These are phyloP conservation scores for Usnea hakonensis DNA, from an alignment of 495 filamentous ascomycete genomes.

Conservation along the genomic window DNA sequence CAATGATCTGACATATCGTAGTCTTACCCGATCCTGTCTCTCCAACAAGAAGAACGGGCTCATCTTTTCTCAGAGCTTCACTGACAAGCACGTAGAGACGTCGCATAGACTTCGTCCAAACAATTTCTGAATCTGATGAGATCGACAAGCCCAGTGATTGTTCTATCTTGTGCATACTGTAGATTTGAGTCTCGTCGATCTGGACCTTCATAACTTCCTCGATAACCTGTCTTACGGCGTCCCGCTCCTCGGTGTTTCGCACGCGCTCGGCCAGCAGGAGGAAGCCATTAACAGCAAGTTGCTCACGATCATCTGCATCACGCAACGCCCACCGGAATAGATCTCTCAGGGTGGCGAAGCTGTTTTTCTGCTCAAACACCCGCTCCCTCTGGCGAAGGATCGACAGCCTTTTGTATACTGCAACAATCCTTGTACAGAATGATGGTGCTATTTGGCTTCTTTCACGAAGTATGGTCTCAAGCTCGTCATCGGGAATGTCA, in stretches of 20 bases:
- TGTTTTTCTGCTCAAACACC: constrained; percentile 93
- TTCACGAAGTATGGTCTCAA: constrained; percentile 86
- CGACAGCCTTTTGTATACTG: constrained; percentile 89
- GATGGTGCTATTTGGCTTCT: constrained; percentile 84
- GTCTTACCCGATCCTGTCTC: constrained; percentile 98
- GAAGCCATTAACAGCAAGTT: constrained; percentile 86
- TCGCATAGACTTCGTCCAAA: constrained; percentile 94
- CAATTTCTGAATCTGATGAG: constrained; percentile 44
- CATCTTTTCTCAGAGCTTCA: constrained; percentile 77
- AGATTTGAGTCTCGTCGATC: constrained; percentile 67
- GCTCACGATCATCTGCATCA: constrained; percentile 72
- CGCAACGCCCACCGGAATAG: constrained; percentile 95
- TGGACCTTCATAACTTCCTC: constrained; percentile 86
- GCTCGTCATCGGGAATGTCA: constrained; percentile 90
- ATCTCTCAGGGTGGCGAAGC: constrained; percentile 93
- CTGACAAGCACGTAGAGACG: constrained; percentile 79
- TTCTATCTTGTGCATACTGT: constrained; percentile 44
- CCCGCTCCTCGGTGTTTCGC: constrained; percentile 77
- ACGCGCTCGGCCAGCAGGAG: constrained; percentile 95
- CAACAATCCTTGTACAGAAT: constrained; percentile 80
- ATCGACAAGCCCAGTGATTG: constrained; percentile 32
- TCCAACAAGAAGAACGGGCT: constrained; percentile 88
- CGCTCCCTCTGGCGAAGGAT: constrained; percentile 78
- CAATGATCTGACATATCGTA: constrained; percentile 86
- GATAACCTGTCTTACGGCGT: constrained; percentile 77